Evolutionary conservation across 208 protist genomes (phyloP).

Genomic region (Blechomonas ayalai): DNA sequence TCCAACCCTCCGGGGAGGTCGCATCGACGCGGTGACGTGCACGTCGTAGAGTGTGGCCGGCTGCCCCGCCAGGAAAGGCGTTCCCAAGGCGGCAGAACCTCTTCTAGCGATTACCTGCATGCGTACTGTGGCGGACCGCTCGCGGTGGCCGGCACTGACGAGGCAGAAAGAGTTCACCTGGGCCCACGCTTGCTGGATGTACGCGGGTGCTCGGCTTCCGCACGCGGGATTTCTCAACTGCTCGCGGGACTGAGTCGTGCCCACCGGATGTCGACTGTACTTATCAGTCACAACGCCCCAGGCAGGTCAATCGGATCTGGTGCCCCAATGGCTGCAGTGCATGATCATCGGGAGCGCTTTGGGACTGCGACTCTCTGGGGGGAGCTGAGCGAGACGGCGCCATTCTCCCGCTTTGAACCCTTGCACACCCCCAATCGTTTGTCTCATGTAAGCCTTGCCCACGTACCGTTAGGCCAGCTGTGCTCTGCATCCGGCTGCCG

Average conservation of each 20-base stretch:
- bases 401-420: conserved; percentile 30
- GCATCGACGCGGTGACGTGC: too few species aligned
- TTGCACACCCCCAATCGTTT: conserved; percentile 28
- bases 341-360: neutral
- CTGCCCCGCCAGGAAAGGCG: too few species aligned
- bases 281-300: conserved; percentile 38
- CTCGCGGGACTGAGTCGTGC: conserved; percentile 52
- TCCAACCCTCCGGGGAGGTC: too few species aligned
- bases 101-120: too few species aligned
- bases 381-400: conserved; percentile 13
- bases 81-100: too few species aligned
- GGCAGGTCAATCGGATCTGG: conserved; percentile 15
- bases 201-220: conserved; percentile 39
- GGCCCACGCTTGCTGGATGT: conserved; percentile 50
- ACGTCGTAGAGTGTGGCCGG: too few species aligned
- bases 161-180: conserved; percentile 15
- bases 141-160: too few species aligned
- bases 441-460: conserved; percentile 24
- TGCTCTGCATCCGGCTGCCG: conserved; percentile 54
- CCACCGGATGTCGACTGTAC: conserved; percentile 30
- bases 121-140: too few species aligned
- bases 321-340: conserved; percentile 3
- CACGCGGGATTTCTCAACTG: conserved; percentile 56
- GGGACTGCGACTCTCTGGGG: conserved; percentile 8
- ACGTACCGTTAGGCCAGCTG: conserved; percentile 47